phyloP scores from a whole-genome alignment of 805 yeast genomes.

The Candida hungchunana region DNA sequence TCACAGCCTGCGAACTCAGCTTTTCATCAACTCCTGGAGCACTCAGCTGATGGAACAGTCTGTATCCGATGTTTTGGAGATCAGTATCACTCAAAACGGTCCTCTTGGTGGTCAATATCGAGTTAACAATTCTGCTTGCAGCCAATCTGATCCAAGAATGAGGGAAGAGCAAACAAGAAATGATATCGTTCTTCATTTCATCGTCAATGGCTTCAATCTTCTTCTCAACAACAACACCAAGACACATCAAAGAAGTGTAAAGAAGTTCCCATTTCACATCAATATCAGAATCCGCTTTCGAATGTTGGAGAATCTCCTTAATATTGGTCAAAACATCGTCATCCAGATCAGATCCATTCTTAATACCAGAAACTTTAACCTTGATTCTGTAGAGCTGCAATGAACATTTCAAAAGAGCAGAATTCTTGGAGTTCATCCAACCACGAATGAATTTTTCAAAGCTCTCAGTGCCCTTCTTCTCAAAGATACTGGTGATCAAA shows the following conservation, averaged over 20 bases:
- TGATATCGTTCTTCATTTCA: slow-evolving; percentile 36
- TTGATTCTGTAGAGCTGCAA: slow-evolving; percentile 65
- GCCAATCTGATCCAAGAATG: slow-evolving; percentile 86
- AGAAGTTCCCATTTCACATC: slow-evolving; percentile 73
- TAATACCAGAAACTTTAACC: slow-evolving; percentile 32
- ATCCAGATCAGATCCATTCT: slow-evolving; percentile 44
- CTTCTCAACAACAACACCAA: slow-evolving; percentile 39
- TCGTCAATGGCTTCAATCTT: slow-evolving; percentile 26
- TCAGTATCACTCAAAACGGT: slow-evolving; percentile 38
- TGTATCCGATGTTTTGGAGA: slow-evolving; percentile 63
- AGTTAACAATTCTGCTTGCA: slow-evolving; percentile 56
- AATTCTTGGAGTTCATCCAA: slow-evolving; percentile 58
- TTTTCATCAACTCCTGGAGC: slow-evolving; percentile 71
- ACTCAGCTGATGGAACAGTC: slow-evolving; percentile 71
- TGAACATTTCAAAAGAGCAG: slow-evolving; percentile 65
- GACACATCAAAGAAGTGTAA: slow-evolving; percentile 57
- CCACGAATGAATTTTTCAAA: slow-evolving; percentile 39
- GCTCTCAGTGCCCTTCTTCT: slow-evolving; percentile 37
- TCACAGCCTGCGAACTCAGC: slow-evolving; percentile 60
- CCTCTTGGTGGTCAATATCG: slow-evolving; percentile 39
- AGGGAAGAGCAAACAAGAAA: slow-evolving; percentile 66
- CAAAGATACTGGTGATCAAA: slow-evolving; percentile 51
- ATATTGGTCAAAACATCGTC: slow-evolving; percentile 33
- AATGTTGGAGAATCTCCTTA: slow-evolving; percentile 31
- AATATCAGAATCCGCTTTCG: slow-evolving; percentile 34